phyloP scores from a whole-genome alignment of 768 basidiomycete species.

The Auricularia heimuer region DNA sequence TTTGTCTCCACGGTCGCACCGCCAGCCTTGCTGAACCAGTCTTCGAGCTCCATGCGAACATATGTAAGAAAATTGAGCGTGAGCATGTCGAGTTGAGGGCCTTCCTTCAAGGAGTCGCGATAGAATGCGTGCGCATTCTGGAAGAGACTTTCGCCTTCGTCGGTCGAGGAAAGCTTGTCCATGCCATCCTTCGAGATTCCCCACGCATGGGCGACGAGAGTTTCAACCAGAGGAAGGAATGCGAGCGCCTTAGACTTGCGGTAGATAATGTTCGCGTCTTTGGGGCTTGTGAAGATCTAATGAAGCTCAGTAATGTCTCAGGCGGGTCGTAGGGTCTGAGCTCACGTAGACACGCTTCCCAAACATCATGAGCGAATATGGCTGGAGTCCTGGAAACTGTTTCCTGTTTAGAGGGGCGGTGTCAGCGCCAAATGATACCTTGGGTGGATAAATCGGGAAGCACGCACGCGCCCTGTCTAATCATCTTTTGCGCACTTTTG shows the following conservation, averaged over 20 bases:
- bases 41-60: background rate
- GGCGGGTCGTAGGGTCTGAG: background rate
- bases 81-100: background rate
- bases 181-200: background rate
- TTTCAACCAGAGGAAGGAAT: background rate
- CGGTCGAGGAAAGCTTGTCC: background rate
- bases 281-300: background rate
- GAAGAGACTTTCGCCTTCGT: background rate
- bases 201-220: background rate
- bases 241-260: constrained; percentile 2
- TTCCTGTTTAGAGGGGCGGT: background rate
- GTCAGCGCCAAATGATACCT: background rate
- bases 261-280: background rate
- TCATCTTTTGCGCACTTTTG: background rate
- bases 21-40: background rate
- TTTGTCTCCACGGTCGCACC: background rate
- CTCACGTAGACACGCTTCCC: constrained; percentile 1
- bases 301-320: background rate
- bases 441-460: background rate
- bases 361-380: background rate
- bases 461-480: background rate
- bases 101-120: background rate
- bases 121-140: background rate
- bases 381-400: background rate
- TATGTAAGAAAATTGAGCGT: background rate